These are phyloP conservation scores for Aotearoamyces nothofagi DNA, from an alignment of 2,329 filamentous ascomycete genomes.

Conservation along the genomic window DNA sequence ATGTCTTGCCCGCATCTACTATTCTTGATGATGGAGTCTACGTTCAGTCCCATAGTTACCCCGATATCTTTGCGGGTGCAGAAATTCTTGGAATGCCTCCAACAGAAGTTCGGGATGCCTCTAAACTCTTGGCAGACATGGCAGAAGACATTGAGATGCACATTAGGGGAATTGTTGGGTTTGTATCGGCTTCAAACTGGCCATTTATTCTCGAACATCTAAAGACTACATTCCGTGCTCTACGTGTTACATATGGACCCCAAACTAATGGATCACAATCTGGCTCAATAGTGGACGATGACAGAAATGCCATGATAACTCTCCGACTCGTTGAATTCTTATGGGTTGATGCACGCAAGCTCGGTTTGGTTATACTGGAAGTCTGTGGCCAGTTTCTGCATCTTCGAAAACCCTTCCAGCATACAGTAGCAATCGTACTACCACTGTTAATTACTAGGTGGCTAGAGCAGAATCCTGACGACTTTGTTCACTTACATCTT, in stretches of 20 bases:
- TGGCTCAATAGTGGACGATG: constrained; percentile 13
- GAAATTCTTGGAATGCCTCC: neutral
- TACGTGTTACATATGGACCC: constrained; percentile 14
- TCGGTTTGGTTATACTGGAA: constrained; percentile 48
- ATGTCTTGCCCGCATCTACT: constrained; percentile 36
- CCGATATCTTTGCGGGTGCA: neutral
- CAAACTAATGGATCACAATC: constrained; percentile 8
- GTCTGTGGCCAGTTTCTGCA: constrained; percentile 52
- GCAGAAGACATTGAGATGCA: constrained; percentile 34
- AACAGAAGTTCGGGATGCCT: constrained; percentile 10
- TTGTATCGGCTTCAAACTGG: constrained; percentile 51
- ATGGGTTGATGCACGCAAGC: constrained; percentile 47
- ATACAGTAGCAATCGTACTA: constrained; percentile 44
- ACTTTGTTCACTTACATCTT: constrained; percentile 49
- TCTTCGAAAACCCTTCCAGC: constrained; percentile 47
- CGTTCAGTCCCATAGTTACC: constrained; percentile 4
- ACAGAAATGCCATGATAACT: constrained; percentile 30
- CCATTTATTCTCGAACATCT: constrained; percentile 41
- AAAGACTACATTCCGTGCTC: constrained; percentile 22
- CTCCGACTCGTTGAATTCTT: constrained; percentile 45
- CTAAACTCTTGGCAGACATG: constrained; percentile 15
- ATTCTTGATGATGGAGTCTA: constrained; percentile 34
- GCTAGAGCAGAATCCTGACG: constrained; percentile 47
- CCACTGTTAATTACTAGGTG: constrained; percentile 49
- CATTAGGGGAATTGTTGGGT: constrained; percentile 43